Percentiles rank a stretch among this genome's conserved stretches.
Conservation (phyloP, 345 rosid species). For the Corchorus capsularis region DNA sequence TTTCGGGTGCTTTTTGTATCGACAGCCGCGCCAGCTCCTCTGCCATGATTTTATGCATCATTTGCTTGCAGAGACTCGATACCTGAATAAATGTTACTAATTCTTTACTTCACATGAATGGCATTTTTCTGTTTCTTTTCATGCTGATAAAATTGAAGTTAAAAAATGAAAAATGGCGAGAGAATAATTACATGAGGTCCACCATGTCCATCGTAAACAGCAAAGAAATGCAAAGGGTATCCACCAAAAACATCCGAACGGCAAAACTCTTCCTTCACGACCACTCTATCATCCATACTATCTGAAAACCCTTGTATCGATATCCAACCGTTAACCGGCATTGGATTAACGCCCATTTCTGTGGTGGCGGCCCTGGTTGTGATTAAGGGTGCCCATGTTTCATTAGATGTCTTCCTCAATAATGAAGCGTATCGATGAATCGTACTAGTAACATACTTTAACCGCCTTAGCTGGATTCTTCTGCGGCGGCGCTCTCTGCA, state of each 20-base stretch:
- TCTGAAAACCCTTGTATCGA: constrained; percentile 46
- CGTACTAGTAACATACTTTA: constrained; percentile 20
- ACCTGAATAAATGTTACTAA: constrained; percentile 25
- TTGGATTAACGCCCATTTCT: not conserved
- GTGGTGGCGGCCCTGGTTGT: not conserved
- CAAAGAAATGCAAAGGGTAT: constrained; percentile 23
- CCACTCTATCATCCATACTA: constrained; percentile 29
- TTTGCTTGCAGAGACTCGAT: constrained; percentile 34
- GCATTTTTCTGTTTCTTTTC: not conserved
- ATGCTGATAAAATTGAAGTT: not conserved
- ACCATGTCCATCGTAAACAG: constrained; percentile 27
- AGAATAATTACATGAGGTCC: constrained; percentile 12
- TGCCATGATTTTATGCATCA: constrained; percentile 35
- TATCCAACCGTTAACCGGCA: constrained; percentile 51
- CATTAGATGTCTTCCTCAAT: too few species aligned
- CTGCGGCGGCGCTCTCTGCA: constrained; percentile 60
- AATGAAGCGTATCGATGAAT: not conserved
- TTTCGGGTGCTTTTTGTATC: constrained; percentile 36
- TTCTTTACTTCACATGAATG: not conserved
- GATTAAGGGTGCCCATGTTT: constrained; percentile 18
- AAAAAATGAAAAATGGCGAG: not conserved
- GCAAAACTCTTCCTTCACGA: constrained; percentile 74
- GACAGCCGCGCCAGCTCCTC: constrained; percentile 33
- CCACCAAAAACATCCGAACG: constrained; percentile 39
- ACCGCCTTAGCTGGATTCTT: constrained; percentile 57